phyloP scores from a whole-genome alignment of 2,329 filamentous ascomycete genomes.

The Hypoxylon sp. region DNA sequence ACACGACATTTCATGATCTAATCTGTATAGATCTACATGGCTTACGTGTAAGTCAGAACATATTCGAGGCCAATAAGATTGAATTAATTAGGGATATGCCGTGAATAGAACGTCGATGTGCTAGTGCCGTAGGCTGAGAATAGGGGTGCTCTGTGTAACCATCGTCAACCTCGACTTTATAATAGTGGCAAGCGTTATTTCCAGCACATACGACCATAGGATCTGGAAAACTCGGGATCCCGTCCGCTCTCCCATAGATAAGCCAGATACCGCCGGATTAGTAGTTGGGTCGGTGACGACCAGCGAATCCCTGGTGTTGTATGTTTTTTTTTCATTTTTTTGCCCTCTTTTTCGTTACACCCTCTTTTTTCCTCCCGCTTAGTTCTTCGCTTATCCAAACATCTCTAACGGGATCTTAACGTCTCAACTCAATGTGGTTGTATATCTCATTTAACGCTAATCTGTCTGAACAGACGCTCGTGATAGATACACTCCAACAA shows the following conservation, averaged over 20 bases:
- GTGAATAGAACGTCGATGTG: not conserved
- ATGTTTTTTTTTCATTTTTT: not conserved
- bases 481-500: not conserved
- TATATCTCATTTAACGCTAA: not conserved
- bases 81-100: not conserved
- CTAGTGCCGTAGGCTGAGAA: not conserved
- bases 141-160: not conserved
- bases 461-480: not conserved
- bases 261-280: not conserved
- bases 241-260: not conserved
- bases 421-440: not conserved
- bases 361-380: not conserved
- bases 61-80: not conserved
- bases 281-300: conserved; percentile 2
- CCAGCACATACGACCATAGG: not conserved
- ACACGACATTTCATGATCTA: not conserved
- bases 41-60: too few relatives aligned
- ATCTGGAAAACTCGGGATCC: conserved; percentile 4
- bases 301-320: conserved; percentile 1
- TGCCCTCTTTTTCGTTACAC: not conserved
- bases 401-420: not conserved
- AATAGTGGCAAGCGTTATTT: not conserved
- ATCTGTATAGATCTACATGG: not conserved
- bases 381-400: too few relatives aligned
- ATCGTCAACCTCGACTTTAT: not conserved